Base-by-base conservation (phyloP, 2,329 filamentous ascomycete genomes). In the Cadophora gregata region DNA sequence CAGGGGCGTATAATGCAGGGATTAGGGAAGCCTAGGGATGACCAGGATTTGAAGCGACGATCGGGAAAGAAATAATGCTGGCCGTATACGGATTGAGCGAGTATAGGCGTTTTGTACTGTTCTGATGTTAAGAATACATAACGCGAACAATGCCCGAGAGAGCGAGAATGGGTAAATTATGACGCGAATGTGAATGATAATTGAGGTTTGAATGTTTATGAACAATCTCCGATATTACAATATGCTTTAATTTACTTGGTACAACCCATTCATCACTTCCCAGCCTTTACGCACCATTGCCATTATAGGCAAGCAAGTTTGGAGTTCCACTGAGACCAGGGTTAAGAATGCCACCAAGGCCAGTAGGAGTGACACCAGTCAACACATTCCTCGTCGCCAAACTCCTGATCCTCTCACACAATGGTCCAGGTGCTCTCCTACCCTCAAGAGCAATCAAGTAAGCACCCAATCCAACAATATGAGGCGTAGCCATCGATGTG, bases 261-360 rank as follows among this genome's bases (percentile, higher is more conserved):
- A n/a, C n/a, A n/a, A n/a, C n/a, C n/a, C n/a, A n/a, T n/a, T n/a
- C n/a, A n/a, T n/a, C n/a, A n/a, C n/a, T n/a, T 7, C 50, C 14
- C 5, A 27, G 24, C 25, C 4, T 25, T 19, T 31, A 59, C 21
- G 56, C 56, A 27, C 56, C 38, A 27, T 61, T 61, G 7, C 42
- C 59, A 27, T 61, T 61, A 27, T 61, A 61, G 5, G 59, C 59
- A 45, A 61, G 21, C 45, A 50, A 48, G 21, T 61, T 61, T 1
- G 59, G 45, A 2, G 59, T 51, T 31, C 59, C 56, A 12, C 45
- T 33, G 25, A 60, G 24, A 29, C 58, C 42, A 21, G 58, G 36
- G 1, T 45, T 38, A 9, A 45, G 19, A 25, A 45, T 19, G 2
- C 24, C 36, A 29, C 58, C 48, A 19, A 51, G 25, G 19, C 25